phyloP scores from a whole-genome alignment of 176 grass and related monocot species.

The Zea luxurians region DNA sequence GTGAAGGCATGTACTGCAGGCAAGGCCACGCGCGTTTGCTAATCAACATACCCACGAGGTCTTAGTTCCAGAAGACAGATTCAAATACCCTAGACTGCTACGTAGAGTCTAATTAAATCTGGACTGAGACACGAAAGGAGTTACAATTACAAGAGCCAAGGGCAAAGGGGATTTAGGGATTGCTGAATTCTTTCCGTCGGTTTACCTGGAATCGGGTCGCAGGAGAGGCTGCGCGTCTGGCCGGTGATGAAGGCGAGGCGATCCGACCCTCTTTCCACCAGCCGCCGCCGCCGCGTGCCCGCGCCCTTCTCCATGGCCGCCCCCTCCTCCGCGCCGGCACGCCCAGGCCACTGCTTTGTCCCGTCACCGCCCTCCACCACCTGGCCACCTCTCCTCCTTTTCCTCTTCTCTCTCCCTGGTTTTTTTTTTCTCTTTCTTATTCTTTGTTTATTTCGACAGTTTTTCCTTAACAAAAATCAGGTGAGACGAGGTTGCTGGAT shows the following conservation, averaged over 20 bases:
- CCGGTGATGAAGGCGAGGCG: slow-evolving; percentile 79
- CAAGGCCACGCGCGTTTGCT: background rate
- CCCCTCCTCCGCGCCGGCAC: slow-evolving; percentile 28
- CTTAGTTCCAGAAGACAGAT: background rate
- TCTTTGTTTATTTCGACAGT: background rate
- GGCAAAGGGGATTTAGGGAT: background rate
- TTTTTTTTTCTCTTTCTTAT: background rate
- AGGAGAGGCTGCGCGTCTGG: slow-evolving; percentile 36
- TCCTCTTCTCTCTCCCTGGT: background rate
- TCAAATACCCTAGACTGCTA: background rate
- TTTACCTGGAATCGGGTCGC: slow-evolving; percentile 41
- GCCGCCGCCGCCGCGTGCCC: slow-evolving; percentile 55
- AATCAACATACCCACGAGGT: background rate
- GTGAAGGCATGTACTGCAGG: background rate
- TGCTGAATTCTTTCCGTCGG: background rate
- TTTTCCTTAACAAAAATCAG: background rate
- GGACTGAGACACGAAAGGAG: background rate
- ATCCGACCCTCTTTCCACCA: slow-evolving; percentile 83
- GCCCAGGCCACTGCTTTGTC: slow-evolving; percentile 22
- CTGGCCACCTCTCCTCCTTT: slow-evolving; percentile 29
- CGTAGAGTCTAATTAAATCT: background rate
- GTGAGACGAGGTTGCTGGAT: background rate
- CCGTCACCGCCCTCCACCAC: slow-evolving; percentile 16
- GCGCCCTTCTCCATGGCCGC: slow-evolving; percentile 52
- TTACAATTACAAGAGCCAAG: background rate